Evolutionary conservation across 148 eudicot species (phyloP), one percentile per base, ranked within the genome.

Genomic region (Nepenthes mirabilis): DNA sequence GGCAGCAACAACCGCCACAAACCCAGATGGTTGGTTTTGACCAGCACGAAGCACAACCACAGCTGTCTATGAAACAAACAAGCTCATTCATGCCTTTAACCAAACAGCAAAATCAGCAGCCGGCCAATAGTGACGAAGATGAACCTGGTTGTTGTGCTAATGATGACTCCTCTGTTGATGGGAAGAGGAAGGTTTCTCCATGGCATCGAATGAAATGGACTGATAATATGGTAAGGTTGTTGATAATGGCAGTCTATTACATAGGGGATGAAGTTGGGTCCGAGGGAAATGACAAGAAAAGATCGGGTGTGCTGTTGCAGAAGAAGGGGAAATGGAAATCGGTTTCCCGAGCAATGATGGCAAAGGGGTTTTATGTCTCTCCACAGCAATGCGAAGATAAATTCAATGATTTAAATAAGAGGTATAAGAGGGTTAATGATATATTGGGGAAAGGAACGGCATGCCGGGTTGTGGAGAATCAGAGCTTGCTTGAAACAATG

Each of bases 171-270:
- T 72, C 67, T 14, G 70, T 60, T 13, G 82, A 75, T 53, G 81
- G 67, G 11, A 88, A 80, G 60, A 88, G 79, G 52, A 85, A 83
- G 61, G 36, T 65, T 6, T 88, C 88, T 0, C 98, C 90, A 9
- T 91, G 96, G 98, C 98, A 91, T 4, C 76, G 98, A 40, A 88
- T 91, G 98, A 91, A 91, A 40, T 91, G 98, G 98, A 91, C 94
- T 34, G 96, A 88, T 72, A 71, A 57, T 43, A 91, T 91, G 98
- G 95, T 91, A 47, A 82, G 72, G 63, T 50, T 91, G 63, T 59
- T 91, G 74, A 88, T 91, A 9, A 83, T 83, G 90, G 88, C 87
- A 23, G 98, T 91, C 32, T 91, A 65, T 52, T 88, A 91, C 56
- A 83, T 91, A 7, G 95, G 94, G 2, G 98, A 91, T 55, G 96